Base-by-base conservation (phyloP, 495 filamentous ascomycete species). In the Penicillium ochrochloron region DNA sequence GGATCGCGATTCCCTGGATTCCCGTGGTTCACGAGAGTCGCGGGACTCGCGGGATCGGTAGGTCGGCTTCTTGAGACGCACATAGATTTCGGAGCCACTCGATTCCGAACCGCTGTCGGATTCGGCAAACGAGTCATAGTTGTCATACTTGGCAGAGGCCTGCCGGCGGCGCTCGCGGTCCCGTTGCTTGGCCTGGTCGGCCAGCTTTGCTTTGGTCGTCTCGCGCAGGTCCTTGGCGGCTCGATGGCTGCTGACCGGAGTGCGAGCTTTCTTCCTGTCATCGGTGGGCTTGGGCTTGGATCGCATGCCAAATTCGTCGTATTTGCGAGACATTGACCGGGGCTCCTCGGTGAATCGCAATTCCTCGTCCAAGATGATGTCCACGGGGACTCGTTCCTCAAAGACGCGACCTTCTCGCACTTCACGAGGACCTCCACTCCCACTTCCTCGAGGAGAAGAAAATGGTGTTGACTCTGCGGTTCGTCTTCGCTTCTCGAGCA, bases 151-250 rank as follows among this genome's bases (percentile, higher is more conserved):
- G 39, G 81, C 80, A 15, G 77, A 79, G 7, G 70, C 65, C 34
- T 84, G 81, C 59, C 74, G 79, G 62, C 73, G 80, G 57, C 80
- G 78, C 60, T 85, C 84, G 71, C 81, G 86, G 65, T 82, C 85
- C 65, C 76, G 79, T 51, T 65, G 73, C 77, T 80, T 86, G 67
- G 69, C 76, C 42, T 71, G 73, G 56, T 75, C 75, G 48, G 73
- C 66, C 62, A 76, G 71, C 31, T 68, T 67, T 10, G 75, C 66
- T 52, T 76, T 78, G 19, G 68, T 59, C 34, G 53, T 72, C 15
- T 77, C 74, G 44, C 77, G 78, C n/a, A 44, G 50, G 23, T 80
- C 76, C 64, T 75, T 75, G 12, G 71, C 64, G 5, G 71, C 64
- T 37, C 66, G 71, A 35, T 70, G 51, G 29, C 61, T 60, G 44